Percentiles rank a stretch among this genome's conserved stretches.
These are phyloP conservation scores for Eucalyptus guilfoylei DNA, from an alignment of 345 rosid genomes.

Conservation along the genomic window DNA sequence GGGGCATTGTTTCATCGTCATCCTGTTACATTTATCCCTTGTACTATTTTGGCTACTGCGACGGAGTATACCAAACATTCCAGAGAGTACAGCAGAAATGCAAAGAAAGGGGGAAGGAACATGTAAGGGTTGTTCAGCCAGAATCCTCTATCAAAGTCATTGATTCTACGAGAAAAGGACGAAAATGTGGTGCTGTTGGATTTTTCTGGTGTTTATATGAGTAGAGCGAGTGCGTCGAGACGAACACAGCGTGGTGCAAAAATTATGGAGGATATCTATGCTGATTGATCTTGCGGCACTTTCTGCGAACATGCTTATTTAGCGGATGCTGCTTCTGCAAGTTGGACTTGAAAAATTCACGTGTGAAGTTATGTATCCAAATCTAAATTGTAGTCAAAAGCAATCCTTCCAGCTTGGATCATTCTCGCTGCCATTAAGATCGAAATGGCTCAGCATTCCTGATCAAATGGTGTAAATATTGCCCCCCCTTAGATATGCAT, in stretches of 20 bases:
- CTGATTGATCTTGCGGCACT: no score
- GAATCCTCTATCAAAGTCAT: slow-evolving; percentile 4
- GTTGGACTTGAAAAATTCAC: no score
- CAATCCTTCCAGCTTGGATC: not conserved
- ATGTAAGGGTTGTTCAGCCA: not conserved
- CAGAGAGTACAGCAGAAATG: slow-evolving; percentile 1
- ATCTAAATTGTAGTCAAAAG: not conserved
- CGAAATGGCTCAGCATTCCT: not conserved
- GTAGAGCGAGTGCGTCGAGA: slow-evolving; percentile 11
- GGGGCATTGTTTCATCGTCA: slow-evolving; percentile 62
- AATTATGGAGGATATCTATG: no score
- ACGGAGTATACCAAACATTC: slow-evolving; percentile 22
- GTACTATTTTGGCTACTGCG: slow-evolving; percentile 44
- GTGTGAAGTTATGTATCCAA: no score
- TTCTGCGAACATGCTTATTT: no score
- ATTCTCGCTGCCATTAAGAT: not conserved
- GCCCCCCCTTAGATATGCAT: not conserved
- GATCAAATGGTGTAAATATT: not conserved
- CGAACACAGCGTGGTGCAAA: slow-evolving; percentile 13
- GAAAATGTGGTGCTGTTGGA: not conserved
- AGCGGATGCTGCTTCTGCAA: no score
- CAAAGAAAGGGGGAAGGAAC: slow-evolving; percentile 2
- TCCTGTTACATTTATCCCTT: slow-evolving; percentile 54
- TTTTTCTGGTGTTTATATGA: slow-evolving; percentile 1
- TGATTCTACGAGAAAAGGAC: not conserved